Evolutionary conservation across 2,329 filamentous ascomycete species (phyloP).

Genomic region (Teratosphaeria zuluensis): DNA sequence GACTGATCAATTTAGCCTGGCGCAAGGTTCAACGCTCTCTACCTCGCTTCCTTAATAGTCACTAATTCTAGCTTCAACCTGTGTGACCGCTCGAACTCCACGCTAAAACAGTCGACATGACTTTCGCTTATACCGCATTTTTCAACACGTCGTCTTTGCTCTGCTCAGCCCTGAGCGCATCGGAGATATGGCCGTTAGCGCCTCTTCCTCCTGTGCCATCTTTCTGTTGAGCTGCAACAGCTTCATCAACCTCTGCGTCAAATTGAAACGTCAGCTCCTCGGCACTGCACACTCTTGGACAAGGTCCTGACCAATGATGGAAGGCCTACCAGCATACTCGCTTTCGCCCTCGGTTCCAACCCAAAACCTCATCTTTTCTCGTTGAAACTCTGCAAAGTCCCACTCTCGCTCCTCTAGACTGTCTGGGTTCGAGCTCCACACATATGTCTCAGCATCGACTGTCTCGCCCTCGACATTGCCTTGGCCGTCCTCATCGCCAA

Average conservation of each 20-base stretch:
- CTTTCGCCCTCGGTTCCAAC: conserved; percentile 39
- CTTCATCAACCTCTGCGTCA: conserved; percentile 35
- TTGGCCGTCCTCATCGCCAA: conserved; percentile 18
- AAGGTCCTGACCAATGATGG: conserved; percentile 16
- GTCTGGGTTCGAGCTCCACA: conserved; percentile 39
- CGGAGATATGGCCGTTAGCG: conserved; percentile 30
- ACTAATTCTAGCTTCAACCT: too few relatives aligned
- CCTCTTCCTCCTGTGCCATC: conserved; percentile 39
- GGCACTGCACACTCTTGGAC: background rate
- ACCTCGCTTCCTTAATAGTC: too few relatives aligned
- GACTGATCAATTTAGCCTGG: too few relatives aligned
- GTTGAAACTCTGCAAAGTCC: conserved; percentile 77
- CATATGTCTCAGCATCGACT: conserved; percentile 38
- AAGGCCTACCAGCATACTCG: conserved; percentile 31
- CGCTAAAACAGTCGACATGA: too few relatives aligned
- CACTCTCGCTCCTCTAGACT: conserved; percentile 66
- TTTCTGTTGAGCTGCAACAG: conserved; percentile 24
- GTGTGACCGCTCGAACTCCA: too few relatives aligned
- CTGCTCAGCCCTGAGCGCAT: conserved; percentile 24
- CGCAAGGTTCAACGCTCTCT: too few relatives aligned
- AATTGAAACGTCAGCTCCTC: conserved; percentile 1
- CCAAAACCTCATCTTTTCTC: conserved; percentile 60
- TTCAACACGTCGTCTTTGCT: conserved; percentile 17
- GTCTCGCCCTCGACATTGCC: conserved; percentile 30
- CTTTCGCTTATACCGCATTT: conserved; percentile 24